phyloP scores from a whole-genome alignment of 2,329 filamentous ascomycete species.

The Clonostachys rhizophaga region DNA sequence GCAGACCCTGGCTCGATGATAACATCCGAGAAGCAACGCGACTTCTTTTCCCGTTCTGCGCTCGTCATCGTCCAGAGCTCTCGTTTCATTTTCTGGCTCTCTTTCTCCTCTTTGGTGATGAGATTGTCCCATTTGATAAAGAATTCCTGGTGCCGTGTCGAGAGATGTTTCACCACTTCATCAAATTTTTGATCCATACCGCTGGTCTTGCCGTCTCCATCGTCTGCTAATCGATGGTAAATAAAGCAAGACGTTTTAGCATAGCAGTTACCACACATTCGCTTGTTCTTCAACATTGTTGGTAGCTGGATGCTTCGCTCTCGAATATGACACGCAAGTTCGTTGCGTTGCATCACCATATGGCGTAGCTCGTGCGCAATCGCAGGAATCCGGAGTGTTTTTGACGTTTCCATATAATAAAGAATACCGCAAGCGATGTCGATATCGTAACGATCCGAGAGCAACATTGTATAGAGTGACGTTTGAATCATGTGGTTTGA shows the following conservation, averaged over 20 bases:
- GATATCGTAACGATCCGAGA: slow-evolving; percentile 93
- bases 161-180: slow-evolving; percentile 75
- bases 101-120: slow-evolving; percentile 90
- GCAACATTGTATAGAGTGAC: slow-evolving; percentile 83
- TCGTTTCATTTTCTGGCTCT: slow-evolving; percentile 78
- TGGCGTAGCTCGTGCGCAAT: slow-evolving; percentile 85
- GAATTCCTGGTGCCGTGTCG: slow-evolving; percentile 69
- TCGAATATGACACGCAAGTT: slow-evolving; percentile 78
- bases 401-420: slow-evolving; percentile 91
- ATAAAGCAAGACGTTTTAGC: slow-evolving; percentile 87
- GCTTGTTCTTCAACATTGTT: slow-evolving; percentile 77
- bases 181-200: slow-evolving; percentile 79
- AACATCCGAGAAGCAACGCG: slow-evolving; percentile 85
- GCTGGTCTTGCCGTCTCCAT: slow-evolving; percentile 75
- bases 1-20: slow-evolving; percentile 75
- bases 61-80: slow-evolving; percentile 98
- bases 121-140: slow-evolving; percentile 94
- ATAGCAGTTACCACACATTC: slow-evolving; percentile 83
- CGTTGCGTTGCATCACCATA: slow-evolving; percentile 95
- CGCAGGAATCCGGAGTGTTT: slow-evolving; percentile 79
- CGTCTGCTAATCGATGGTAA: slow-evolving; percentile 86
- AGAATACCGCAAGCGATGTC: slow-evolving; percentile 86
- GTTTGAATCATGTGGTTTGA: slow-evolving; percentile 88
- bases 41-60: slow-evolving; percentile 78
- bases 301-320: slow-evolving; percentile 77